Conservation (phyloP, 2,329 filamentous ascomycete genomes). For the Penicillium rolfsii region DNA sequence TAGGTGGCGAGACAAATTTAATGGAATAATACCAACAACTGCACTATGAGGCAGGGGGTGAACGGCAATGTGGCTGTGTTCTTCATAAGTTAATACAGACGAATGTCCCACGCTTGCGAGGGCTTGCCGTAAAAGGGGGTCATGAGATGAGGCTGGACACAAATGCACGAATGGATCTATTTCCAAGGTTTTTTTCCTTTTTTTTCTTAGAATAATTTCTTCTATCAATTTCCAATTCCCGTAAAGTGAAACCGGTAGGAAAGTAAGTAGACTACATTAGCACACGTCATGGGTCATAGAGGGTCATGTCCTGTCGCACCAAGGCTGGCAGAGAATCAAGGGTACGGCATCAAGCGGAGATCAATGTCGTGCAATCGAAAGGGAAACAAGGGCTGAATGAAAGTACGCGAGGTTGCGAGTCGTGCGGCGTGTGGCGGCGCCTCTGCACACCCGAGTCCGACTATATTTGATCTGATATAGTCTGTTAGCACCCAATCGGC, state of each 20-base stretch:
- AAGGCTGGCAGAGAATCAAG: conserved; percentile 5
- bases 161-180: not conserved
- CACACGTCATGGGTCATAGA: conserved; percentile 32
- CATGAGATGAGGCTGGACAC: not conserved
- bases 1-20: not conserved
- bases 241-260: conserved; percentile 1
- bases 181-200: not conserved
- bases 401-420: not conserved
- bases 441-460: not conserved
- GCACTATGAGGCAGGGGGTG: not conserved
- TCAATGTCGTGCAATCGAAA: not conserved
- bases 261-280: conserved; percentile 31
- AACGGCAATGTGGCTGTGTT: not conserved
- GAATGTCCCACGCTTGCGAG: not conserved
- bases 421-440: not conserved
- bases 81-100: not conserved
- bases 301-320: conserved; percentile 28
- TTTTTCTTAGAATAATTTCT: not conserved
- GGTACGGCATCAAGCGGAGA: conserved; percentile 1
- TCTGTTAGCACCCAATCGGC: conserved; percentile 19
- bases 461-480: conserved; percentile 23
- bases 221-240: conserved; percentile 6
- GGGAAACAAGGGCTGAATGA: not conserved
- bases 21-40: not conserved
- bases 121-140: not conserved